Evolutionary conservation across 148 eudicot genomes (phyloP), one percentile per base, ranked within the genome.

Genomic region (Mesembryanthemum crystallinum): DNA sequence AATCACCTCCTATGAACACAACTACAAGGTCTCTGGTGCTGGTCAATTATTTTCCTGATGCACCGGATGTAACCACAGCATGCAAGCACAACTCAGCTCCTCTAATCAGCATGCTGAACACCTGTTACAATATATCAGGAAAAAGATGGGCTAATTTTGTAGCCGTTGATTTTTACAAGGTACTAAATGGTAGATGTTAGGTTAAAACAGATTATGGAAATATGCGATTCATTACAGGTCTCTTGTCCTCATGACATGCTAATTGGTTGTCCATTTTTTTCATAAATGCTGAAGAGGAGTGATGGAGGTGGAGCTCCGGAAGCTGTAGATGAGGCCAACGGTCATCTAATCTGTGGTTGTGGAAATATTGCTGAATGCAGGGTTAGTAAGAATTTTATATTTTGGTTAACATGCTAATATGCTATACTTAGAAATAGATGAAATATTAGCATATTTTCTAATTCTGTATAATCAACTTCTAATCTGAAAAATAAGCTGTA

Each of bases 261-360:
- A n/a, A 65, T 21, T 39, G 13, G 12, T 32, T 37, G 45, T 25
- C 18, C 76, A 10, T 55, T 33, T 76, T 11, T 64, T 1, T n/a
- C 42, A 4, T 78, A 30, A 69, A 28, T 73, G 64, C 63, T 86
- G 75, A 76, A 95, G 99, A 90, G 96, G 80, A 95, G 99, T 47
- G 97, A 95, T 77, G 94, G 96, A 79, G 97, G 94, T 54, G 99
- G 99, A 73, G 91, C 97, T 24, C 82, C 99, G 47, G 90, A 90
- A 76, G 99, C 97, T 59, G 99, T 91, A 54, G 99, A 95, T 79
- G 73, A 82, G 68, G 88, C 88, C 25, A 91, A 91, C 62, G 99
- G 99, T 23, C 86, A 88, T 71, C 87, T 88, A 29, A 69, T 88
- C 64, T 92, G 99, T 73, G 99, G 97, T 23, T 90, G 97, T 72